Evolutionary conservation across 2,329 filamentous ascomycete species (phyloP), one percentile per base, ranked within the genome.

Genomic region (Penicillium sp.): DNA sequence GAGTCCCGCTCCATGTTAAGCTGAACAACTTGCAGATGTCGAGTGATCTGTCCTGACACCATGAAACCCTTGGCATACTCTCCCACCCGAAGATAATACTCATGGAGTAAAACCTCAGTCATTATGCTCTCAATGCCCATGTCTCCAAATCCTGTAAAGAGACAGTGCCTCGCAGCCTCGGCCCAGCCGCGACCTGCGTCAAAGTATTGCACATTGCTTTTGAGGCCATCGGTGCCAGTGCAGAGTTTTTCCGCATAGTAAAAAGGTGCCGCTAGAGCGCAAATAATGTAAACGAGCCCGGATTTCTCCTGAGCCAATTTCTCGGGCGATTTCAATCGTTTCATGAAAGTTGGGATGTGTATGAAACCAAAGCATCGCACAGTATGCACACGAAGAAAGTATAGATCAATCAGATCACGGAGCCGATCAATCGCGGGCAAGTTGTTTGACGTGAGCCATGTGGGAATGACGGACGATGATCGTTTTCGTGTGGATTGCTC

Each of bases 31-130:
- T 51, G 47, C 2, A 51, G 9, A 35, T 51, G 47, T 22, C 47
- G 47, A 33, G 47, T 51, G 10, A 51, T 51, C 30, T 51, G 47
- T 15, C 47, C 47, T 7, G 47, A 51, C 2, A 51, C 28, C 47
- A 51, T 51, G n/a, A 51, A 51, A 4, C 47, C 47, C 47, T 51
- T 51, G 2, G 47, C 47, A 51, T 51, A 51, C 47, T 51, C 47
- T 51, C 47, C 47, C n/a, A 22, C 47, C 28, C 47, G 47, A 19
- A 51, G 47, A 17, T 35, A 51, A 30, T 51, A 51, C 19, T 51
- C 47, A n/a, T 51, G 47, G 10, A 51, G 30, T 30, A 51, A 22
- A 10, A 51, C 47, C 17, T 51, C 47, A 10, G 47, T 51, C 47
- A 51, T 51, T 22, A 51, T 51, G 47, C 47, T 51, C 47, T 51